These are phyloP conservation scores for Vaccinium darrowii DNA, from an alignment of 148 eudicot genomes.

Conservation along the genomic window DNA sequence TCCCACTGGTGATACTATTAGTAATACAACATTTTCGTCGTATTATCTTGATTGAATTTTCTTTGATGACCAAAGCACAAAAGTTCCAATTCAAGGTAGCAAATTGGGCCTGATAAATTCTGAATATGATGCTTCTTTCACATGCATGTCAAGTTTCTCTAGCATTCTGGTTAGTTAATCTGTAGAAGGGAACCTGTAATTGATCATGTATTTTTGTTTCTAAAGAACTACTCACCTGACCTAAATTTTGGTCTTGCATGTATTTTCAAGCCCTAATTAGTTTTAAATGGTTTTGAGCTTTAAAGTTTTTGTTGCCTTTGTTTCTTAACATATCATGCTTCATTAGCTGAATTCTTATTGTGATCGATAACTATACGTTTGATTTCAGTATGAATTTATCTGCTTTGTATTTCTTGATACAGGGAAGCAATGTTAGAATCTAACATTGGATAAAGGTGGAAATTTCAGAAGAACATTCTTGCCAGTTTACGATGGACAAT, in stretches of 20 bases:
- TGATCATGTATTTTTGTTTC: too few species aligned
- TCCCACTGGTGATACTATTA: background rate
- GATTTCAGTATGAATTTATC: background rate
- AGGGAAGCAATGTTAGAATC: constrained; percentile 83
- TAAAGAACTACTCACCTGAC: too few species aligned
- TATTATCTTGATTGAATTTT: background rate
- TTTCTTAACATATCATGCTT: background rate
- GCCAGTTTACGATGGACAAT: constrained; percentile 88
- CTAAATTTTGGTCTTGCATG: background rate
- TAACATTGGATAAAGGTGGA: constrained; percentile 70
- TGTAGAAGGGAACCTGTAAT: too few species aligned
- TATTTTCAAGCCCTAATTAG: background rate
- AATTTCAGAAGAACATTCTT: constrained; percentile 66
- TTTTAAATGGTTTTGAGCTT: background rate
- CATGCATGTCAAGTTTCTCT: background rate
- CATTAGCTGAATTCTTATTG: background rate
- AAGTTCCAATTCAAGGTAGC: background rate
- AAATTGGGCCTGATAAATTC: background rate
- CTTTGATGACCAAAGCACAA: background rate
- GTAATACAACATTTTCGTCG: background rate
- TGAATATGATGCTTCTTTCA: background rate
- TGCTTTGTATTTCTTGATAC: background rate
- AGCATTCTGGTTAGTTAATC: background rate
- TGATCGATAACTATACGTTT: background rate
- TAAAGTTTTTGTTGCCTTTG: background rate